Base-by-base conservation (phyloP, 2,329 filamentous ascomycete genomes). In the Aspergillus sergii region DNA sequence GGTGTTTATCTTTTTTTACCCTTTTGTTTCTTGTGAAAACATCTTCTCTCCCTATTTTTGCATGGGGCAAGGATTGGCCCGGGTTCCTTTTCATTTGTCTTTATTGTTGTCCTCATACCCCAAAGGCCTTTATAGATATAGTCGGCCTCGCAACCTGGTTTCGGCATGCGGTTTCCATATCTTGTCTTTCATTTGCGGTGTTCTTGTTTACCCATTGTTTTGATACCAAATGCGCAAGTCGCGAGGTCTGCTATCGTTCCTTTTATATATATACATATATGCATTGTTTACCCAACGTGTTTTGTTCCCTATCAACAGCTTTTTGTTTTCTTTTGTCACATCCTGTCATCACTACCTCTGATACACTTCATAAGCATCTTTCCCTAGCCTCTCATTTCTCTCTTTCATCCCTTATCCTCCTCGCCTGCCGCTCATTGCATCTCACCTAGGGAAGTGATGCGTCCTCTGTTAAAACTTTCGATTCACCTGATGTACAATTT, bases 111-210 rank as follows among this genome's bases (percentile, higher is more conserved):
- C 66, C 72, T 76, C 76, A 78, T 79, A 78, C 76, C 75, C 75
- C 72, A 65, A 71, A 76, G 72, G 76, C 72, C 72, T 68, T 73
- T 76, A 76, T 76, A 78, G 73, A 77, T 73, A 69, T 68, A 72
- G 68, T 64, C 66, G 74, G 73, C 72, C 73, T 76, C 67, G 73
- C 72, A 74, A 69, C 62, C 63, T 72, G 65, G 70, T 72, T 68
- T 69, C 67, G 66, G 66, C 68, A 68, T 65, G 64, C 64, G 58
- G 61, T 67, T 55, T 55, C 64, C 69, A 50, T 66, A 66, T 65
- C 59, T 60, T 68, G 70, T 71, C 66, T 65, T 66, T 67, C 68
- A 53, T 64, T 64, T 63, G 39, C 61, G 61, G 58, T 64, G 51
- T 45, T 61, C 64, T 64, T 62, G 66, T 53, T 61, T 71, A 69